Base-by-base conservation (phyloP, 2,329 filamentous ascomycete genomes). In the Boeremia exigua region DNA sequence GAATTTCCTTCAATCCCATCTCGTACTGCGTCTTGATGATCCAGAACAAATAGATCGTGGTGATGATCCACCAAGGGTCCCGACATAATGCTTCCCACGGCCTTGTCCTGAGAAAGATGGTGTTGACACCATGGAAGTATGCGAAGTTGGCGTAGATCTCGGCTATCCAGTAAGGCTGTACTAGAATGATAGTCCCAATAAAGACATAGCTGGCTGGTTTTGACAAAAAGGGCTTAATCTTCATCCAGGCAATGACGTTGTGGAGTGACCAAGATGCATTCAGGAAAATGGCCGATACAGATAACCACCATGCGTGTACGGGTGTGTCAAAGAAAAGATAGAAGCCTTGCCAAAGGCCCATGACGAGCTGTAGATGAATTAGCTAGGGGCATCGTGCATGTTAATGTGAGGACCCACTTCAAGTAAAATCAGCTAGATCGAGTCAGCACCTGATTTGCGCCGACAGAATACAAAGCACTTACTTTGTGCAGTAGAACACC, bases 21-120 rank as follows among this genome's bases (percentile, higher is more conserved):
- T 85, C 82, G 70, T 89, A 89, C 38, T 84, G 80, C 27, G 77
- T 80, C 55, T 84, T 85, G 68, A 88, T 87, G 40, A 86, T 85
- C 77, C 81, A 87, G 68, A 88, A 83, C 3, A 89, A 76, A 19
- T 79, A 84, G 56, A 81, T 63, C 1, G 81, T 83, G 0, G 86
- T 87, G 60, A 86, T 86, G 15, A 89, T 81, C 86, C 86, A 89
- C 86, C 86, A 89, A 0, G 86, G 86, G 60, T 89, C 86, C 9
- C 85, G 80, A 63, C 84, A 86, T 1, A 88, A 68, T 2, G 85
- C 83, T 68, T 88, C 86, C 46, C 82, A 81, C 0, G 86, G 86
- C 15, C 86, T 73, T 0, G 84, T 87, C 3, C 75, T 76, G 4
- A 77, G 65, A 63, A 88, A 88, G 0, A 86, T 69, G 28, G 77